phyloP scores from a whole-genome alignment of 2,329 filamentous ascomycete genomes.

The Aspergillus floridensis region DNA sequence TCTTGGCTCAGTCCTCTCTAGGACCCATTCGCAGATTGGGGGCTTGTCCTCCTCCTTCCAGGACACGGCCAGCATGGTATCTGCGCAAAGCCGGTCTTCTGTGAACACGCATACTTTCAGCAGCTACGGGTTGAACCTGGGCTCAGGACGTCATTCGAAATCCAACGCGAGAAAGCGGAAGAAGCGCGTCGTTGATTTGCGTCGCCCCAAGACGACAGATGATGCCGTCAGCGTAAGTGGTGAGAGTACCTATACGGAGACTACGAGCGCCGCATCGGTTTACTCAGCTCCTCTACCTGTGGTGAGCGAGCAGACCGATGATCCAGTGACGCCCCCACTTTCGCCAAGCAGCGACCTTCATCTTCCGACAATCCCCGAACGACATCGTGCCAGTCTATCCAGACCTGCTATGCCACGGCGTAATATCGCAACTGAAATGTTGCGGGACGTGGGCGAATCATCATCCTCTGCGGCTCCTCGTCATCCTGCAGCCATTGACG shows the following conservation, averaged over 20 bases:
- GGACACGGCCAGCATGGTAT: conserved; percentile 66
- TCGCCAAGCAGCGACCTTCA: conserved; percentile 42
- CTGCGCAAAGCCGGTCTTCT: conserved; percentile 59
- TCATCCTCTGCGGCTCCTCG: conserved; percentile 26
- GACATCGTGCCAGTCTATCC: conserved; percentile 31
- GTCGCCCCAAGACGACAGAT: conserved; percentile 41
- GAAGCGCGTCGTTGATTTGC: conserved; percentile 50
- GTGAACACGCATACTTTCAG: conserved; percentile 36
- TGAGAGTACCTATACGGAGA: conserved; percentile 42
- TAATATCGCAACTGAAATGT: conserved; percentile 19
- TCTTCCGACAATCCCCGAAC: conserved; percentile 36
- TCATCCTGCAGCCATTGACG: conserved; percentile 22
- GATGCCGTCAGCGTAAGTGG: conserved; percentile 44
- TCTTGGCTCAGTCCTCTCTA: conserved; percentile 53
- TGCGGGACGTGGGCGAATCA: conserved; percentile 26
- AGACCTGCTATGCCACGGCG: conserved; percentile 23
- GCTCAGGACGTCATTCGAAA: conserved; percentile 44
- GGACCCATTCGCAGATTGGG: conserved; percentile 62
- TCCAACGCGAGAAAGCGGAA: conserved; percentile 45
- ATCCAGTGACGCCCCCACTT: conserved; percentile 53
- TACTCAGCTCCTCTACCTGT: conserved; percentile 56
- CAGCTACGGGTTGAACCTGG: conserved; percentile 40
- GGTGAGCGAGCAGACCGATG: conserved; percentile 59
- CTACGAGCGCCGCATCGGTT: conserved; percentile 45
- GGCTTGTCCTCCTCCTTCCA: conserved; percentile 74